A percentile compares a stretch with the other conserved stretches of the same genome.
These are phyloP conservation scores for Psilocybe azurescens DNA, from an alignment of 768 basidiomycete species.

Conservation along the genomic window DNA sequence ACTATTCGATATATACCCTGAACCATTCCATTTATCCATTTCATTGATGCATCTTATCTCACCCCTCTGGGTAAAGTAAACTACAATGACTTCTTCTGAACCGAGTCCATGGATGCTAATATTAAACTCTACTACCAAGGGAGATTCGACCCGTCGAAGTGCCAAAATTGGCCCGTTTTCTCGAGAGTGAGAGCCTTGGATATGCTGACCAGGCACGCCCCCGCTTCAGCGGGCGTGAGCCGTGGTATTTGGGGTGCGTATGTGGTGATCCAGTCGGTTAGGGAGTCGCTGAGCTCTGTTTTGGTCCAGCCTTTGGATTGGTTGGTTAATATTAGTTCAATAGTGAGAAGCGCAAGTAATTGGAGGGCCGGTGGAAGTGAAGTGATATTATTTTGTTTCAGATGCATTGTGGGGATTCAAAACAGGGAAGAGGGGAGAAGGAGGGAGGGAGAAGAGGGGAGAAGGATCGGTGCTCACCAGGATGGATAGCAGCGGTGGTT, in stretches of 20 bases:
- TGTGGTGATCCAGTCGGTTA: slow-evolving; percentile 26
- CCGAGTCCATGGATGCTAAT: too few species aligned
- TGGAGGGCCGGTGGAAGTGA: too few species aligned
- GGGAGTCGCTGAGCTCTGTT: slow-evolving; percentile 25
- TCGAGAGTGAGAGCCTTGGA: not conserved
- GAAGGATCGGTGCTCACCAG: slow-evolving; percentile 9
- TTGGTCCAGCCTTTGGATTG: slow-evolving; percentile 22
- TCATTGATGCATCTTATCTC: too few species aligned
- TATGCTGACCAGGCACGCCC: slow-evolving; percentile 16
- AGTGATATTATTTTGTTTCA: too few species aligned
- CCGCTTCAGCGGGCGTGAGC: slow-evolving; percentile 22
- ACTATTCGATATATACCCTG: too few species aligned
- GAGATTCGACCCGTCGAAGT: slow-evolving; percentile 14
- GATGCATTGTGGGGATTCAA: too few species aligned
- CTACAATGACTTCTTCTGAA: too few species aligned
- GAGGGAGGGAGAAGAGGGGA: too few species aligned
- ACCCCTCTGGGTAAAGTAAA: too few species aligned
- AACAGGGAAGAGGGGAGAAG: too few species aligned
- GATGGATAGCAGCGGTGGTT: slow-evolving; percentile 26
- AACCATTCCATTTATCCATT: too few species aligned
- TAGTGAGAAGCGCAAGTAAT: too few species aligned
- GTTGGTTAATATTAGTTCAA: not conserved
- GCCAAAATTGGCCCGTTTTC: not conserved
- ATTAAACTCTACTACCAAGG: slow-evolving; percentile 9
- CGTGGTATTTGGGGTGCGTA: slow-evolving; percentile 25